Evolutionary conservation across 106 monocot genomes (phyloP).

Genomic region (Dioscorea alata): DNA sequence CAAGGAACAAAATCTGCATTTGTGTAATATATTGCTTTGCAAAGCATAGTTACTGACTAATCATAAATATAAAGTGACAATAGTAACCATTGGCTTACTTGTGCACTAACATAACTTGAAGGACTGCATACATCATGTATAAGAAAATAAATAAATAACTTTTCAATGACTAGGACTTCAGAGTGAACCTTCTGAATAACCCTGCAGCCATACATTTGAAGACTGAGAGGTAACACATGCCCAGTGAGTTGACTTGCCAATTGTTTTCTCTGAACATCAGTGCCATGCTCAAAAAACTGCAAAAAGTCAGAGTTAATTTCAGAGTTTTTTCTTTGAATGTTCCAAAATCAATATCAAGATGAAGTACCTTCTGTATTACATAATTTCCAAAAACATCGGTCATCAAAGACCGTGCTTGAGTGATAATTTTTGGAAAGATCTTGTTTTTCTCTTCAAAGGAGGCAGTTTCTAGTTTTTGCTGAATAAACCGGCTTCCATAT

Average conservation of each 20-base stretch:
- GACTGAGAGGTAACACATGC: constrained; percentile 68
- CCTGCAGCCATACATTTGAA: constrained; percentile 96
- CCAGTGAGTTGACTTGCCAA: constrained; percentile 54
- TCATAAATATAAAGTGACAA: no score
- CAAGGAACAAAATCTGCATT: no score
- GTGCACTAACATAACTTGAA: no score
- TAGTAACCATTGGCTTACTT: no score
- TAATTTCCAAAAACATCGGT: constrained; percentile 95
- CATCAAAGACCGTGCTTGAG: constrained; percentile 65
- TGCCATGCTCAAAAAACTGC: constrained; percentile 88
- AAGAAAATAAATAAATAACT: neutral
- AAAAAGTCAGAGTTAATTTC: constrained; percentile 5
- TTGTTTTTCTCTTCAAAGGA: constrained; percentile 56
- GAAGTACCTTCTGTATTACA: constrained; percentile 81
- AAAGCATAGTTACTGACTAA: no score
- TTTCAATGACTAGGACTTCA: neutral
- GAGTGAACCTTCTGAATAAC: constrained; percentile 82
- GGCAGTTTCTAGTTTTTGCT: constrained; percentile 74
- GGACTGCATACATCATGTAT: no score
- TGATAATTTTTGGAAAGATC: constrained; percentile 73
- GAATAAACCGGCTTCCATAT: constrained; percentile 86
- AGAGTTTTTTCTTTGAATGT: neutral
- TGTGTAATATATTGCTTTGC: no score
- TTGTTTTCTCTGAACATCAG: constrained; percentile 61
- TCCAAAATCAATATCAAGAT: neutral